Evolutionary conservation across 2,329 filamentous ascomycete genomes (phyloP), one percentile per base, ranked within the genome.

Genomic region (Penicillium digitatum): DNA sequence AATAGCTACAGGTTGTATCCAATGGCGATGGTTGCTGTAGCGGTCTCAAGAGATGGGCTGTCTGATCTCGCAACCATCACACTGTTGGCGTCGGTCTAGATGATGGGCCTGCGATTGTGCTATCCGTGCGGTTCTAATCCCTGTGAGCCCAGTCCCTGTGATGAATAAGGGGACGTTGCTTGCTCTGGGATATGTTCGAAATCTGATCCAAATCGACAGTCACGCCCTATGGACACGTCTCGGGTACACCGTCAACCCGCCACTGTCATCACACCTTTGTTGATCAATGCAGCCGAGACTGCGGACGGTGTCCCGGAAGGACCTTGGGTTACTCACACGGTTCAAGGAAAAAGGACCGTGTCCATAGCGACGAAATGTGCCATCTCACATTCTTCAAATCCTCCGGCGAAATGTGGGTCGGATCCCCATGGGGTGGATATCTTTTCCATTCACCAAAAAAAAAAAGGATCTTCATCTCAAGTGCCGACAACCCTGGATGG

Each of bases 301-400:
- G 49, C 52, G 51, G 48, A 56, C 46, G 35, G 43, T 18, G 29
- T 34, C 31, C 49, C 56, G 48, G 32, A 14, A 18, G 29, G 26
- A 22, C 9, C 37, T 51, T 54, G 38, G 47, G 57, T 59, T 61
- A 52, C 58, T 59, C 57, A 61, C 38, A 54, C 49, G 54, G 60
- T 46, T 37, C 16, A 32, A 38, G 29, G 40, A 37, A 24, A 35
- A 40, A 38, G 50, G 29, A 48, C 48, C 29, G 27, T 39, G 35
- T n/a, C 24, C 14, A 16, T 22, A 16, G 7, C 9, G 16, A 18
- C 35, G 27, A 18, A 34, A 43, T 49, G 46, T 51, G 44, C 16
- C 18, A 49, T 48, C 47, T 51, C 52, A 54, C 52, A 51, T 51
- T 54, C 34, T 45, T 39, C 26, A 40, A 48, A 32, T 22, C 34